Conservation (phyloP, 768 basidiomycete genomes). For the Serpula lacrymans region DNA sequence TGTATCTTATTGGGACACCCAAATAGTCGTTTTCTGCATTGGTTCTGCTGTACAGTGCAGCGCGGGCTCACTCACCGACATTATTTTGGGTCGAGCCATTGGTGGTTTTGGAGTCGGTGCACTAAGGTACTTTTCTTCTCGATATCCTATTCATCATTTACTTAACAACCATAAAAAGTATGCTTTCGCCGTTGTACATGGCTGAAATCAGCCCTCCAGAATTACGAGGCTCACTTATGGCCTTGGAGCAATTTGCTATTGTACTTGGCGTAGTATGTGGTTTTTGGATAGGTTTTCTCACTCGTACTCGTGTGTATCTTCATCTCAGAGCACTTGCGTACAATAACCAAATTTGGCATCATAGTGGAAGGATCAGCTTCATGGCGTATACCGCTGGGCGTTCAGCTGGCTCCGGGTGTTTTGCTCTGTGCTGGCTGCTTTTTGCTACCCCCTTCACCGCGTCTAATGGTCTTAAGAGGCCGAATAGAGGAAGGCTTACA, state of each 20-base stretch:
- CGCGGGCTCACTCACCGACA: conserved; percentile 50
- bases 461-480: conserved; percentile 47
- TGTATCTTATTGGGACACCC: neutral
- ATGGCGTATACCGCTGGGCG: conserved; percentile 74
- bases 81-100: conserved; percentile 69
- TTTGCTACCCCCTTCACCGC: conserved; percentile 47
- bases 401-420: conserved; percentile 69
- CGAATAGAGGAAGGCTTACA: conserved; percentile 52
- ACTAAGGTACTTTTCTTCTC: conserved; percentile 46
- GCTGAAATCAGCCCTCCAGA: conserved; percentile 83
- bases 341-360: neutral
- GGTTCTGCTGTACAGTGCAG: conserved; percentile 69
- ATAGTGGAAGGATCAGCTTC: conserved; percentile 61
- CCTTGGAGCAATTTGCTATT: conserved; percentile 78
- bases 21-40: conserved; percentile 61
- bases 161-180: conserved; percentile 39
- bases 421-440: conserved; percentile 59
- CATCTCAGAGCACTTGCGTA: neutral
- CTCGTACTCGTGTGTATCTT: conserved; percentile 50
- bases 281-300: conserved; percentile 79
- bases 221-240: conserved; percentile 72
- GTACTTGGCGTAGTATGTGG: conserved; percentile 79
- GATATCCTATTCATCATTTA: conserved; percentile 11
- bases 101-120: conserved; percentile 83
- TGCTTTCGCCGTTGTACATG: conserved; percentile 80